phyloP scores from a whole-genome alignment of 345 rosid genomes.

The Punica granatum region DNA sequence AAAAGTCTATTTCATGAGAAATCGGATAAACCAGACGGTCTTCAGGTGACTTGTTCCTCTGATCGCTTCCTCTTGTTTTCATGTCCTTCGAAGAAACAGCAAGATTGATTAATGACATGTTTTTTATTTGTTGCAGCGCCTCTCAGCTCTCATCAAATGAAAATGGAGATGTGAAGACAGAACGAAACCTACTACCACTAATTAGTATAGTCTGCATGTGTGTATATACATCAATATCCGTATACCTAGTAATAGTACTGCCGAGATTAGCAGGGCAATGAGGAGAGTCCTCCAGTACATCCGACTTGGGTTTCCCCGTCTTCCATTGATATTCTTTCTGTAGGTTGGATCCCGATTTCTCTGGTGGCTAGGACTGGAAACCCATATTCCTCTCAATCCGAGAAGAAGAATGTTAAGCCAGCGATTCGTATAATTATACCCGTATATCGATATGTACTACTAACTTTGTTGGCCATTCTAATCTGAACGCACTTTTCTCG shows the following conservation, averaged over 20 bases:
- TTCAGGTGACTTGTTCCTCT: no score
- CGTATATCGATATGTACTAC: background rate
- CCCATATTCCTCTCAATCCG: background rate
- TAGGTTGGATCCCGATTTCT: background rate
- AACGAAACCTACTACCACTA: background rate
- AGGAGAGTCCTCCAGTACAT: background rate
- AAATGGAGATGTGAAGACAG: constrained; percentile 5
- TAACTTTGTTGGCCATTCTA: background rate
- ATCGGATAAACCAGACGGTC: no score
- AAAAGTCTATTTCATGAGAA: no score
- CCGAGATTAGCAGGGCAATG: background rate
- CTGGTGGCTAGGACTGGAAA: background rate
- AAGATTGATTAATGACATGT: background rate
- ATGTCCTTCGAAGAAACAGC: background rate
- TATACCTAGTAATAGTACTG: background rate
- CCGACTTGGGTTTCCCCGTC: background rate
- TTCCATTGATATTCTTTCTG: background rate
- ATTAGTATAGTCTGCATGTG: background rate
- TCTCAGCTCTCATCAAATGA: background rate
- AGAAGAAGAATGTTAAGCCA: constrained; percentile 1
- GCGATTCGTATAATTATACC: background rate
- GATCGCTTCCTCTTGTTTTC: background rate
- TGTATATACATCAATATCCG: background rate
- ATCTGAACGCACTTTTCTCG: background rate
- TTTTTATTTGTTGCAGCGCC: background rate